These are phyloP conservation scores for Colletotrichum sublineola DNA, from an alignment of 2,329 filamentous ascomycete genomes.

Conservation along the genomic window DNA sequence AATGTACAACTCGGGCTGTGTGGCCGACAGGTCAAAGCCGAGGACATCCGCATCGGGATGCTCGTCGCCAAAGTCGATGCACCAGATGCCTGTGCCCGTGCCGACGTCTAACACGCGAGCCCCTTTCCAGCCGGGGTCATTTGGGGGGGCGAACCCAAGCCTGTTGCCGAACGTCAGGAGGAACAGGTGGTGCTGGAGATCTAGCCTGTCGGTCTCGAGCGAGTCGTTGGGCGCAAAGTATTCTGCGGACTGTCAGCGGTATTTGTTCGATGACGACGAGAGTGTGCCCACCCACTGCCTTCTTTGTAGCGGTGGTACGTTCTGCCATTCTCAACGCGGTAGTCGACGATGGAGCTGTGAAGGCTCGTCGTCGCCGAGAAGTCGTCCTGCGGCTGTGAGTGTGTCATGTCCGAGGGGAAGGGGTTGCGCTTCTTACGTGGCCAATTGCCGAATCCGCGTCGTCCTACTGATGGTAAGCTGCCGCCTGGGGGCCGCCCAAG, in stretches of 20 bases:
- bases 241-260: not conserved
- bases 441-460: conserved; percentile 22
- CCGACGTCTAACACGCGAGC: conserved; percentile 44
- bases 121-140: conserved; percentile 23
- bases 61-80: conserved; percentile 50
- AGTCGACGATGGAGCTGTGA: conserved; percentile 52
- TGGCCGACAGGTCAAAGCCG: conserved; percentile 58
- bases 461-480: not conserved
- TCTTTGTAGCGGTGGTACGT: conserved; percentile 51
- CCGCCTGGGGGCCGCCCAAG: not conserved
- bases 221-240: conserved; percentile 39
- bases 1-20: conserved; percentile 53
- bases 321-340: conserved; percentile 54
- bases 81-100: conserved; percentile 47
- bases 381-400: not conserved
- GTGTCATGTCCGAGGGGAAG: too few species aligned
- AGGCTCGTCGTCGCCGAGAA: conserved; percentile 40
- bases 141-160: conserved; percentile 48
- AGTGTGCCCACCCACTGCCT: conserved; percentile 14
- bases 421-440: not conserved
- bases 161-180: conserved; percentile 50
- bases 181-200: conserved; percentile 55
- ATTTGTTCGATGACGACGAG: not conserved
- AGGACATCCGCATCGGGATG: conserved; percentile 52
- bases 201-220: conserved; percentile 50